Conservation (phyloP, 306 rosid species). For the Medicago truncatula region DNA sequence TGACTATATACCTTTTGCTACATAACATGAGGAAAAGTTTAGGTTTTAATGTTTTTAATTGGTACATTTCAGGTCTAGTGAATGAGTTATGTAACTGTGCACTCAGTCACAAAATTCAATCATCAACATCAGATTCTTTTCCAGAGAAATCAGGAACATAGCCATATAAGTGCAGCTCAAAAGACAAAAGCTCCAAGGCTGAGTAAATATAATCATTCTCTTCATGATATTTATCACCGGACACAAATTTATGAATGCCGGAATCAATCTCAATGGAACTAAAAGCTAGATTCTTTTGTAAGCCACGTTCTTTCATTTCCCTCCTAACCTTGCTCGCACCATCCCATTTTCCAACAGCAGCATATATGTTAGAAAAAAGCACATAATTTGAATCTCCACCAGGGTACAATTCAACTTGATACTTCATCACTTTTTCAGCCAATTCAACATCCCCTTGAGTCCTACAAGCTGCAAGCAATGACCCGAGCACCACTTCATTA, state of each 20-base stretch:
- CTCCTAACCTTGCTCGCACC: slow-evolving; percentile 76
- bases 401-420: slow-evolving; percentile 61
- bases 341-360: slow-evolving; percentile 79
- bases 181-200: slow-evolving; percentile 61
- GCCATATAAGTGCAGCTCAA: slow-evolving; percentile 68
- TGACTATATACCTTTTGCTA: not conserved
- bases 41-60: not conserved
- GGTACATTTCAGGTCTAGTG: too few relatives aligned
- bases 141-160: slow-evolving; percentile 56
- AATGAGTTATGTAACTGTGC: not conserved
- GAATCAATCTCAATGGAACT: slow-evolving; percentile 83
- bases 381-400: slow-evolving; percentile 81
- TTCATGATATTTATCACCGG: slow-evolving; percentile 72
- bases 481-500: slow-evolving; percentile 85
- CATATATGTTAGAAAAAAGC: slow-evolving; percentile 84
- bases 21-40: not conserved
- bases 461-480: slow-evolving; percentile 89
- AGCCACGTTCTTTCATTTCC: slow-evolving; percentile 70
- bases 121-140: slow-evolving; percentile 49
- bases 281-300: slow-evolving; percentile 73
- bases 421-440: slow-evolving; percentile 78
- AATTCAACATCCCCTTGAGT: slow-evolving; percentile 64
- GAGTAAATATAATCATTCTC: slow-evolving; percentile 53
- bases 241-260: slow-evolving; percentile 71
- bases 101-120: slow-evolving; percentile 41